Base-by-base conservation (phyloP, 768 basidiomycete species). In the Gautieria morchelliformis region DNA sequence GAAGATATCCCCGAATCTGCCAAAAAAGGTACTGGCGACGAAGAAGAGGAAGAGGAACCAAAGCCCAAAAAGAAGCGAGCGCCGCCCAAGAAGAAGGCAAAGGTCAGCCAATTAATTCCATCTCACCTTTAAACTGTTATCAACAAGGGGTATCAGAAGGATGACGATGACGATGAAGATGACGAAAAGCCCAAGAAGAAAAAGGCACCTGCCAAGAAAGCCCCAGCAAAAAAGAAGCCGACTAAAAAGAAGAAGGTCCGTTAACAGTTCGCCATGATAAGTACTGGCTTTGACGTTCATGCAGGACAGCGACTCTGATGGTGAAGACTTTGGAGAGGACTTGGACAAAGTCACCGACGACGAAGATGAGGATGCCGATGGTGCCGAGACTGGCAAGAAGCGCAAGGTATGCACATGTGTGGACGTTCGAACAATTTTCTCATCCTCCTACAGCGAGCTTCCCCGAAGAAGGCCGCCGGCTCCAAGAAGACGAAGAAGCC, bases 1-100 rank as follows among this genome's bases (percentile, higher is more conserved):
- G 92, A 85, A 63, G 93, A 95, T 64, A 82, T 94, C 41, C 90
- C 90, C 5, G 82, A 80, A 33, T 77, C 75, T 17, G 89, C 89
- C 4, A 76, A 75, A 60, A 90, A 87, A 62, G 69, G 78, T 8
- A 74, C 68, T 5, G 79, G 65, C 12, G 76, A 72, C 17, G 72
- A 65, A 1, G 71, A 60, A 1, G 74, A 67, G 6, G 74, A 68
- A n/a, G 77, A 74, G 52, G 71, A 71, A 47, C 72, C 71, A 57
- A 78, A 79, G 63, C 75, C 75, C 17, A 83, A 82, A 71, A 77
- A 75, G 58, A 70, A 72, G 60, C 68, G 65, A 48, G 76, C 74
- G 27, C 66, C 72, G 9, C 61, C 73, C 32, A 62, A 69, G 49
- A 71, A 72, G 61, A 80, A 78, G 66, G 72, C 72, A 58, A 82